Evolutionary conservation across 768 basidiomycete genomes (phyloP).

Genomic region (Xerocomellus chrysenteron): DNA sequence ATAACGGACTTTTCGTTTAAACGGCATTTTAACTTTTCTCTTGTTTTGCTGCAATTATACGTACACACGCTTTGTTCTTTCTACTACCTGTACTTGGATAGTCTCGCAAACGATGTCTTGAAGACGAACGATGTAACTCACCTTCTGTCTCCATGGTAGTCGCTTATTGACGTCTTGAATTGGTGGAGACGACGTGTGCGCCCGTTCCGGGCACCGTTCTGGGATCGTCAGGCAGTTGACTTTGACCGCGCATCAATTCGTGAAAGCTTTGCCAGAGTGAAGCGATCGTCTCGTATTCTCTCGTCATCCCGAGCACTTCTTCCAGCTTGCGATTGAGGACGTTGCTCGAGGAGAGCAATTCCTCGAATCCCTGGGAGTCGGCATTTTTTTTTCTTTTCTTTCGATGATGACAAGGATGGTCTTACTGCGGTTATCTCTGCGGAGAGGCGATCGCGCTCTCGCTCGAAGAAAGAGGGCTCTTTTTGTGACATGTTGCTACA

Average conservation of each 20-base stretch:
- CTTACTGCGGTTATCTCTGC: constrained; percentile 72
- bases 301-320: constrained; percentile 89
- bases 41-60: constrained; percentile 36
- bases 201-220: constrained; percentile 65
- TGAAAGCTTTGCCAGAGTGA: constrained; percentile 82
- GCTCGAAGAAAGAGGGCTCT: constrained; percentile 69
- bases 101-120: constrained; percentile 26
- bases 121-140: constrained; percentile 23
- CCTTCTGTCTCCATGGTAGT: constrained; percentile 2
- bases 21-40: constrained; percentile 27
- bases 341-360: constrained; percentile 81
- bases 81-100: constrained; percentile 41
- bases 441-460: constrained; percentile 72
- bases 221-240: constrained; percentile 31
- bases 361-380: constrained; percentile 76
- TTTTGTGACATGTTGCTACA: constrained; percentile 24
- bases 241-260: constrained; percentile 64
- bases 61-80: constrained; percentile 25
- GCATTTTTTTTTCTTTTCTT: neutral
- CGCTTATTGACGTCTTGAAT: constrained; percentile 25
- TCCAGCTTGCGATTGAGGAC: constrained; percentile 87
- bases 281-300: constrained; percentile 88
- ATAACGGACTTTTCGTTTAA: constrained; percentile 29
- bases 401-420: neutral
- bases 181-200: constrained; percentile 52